Conservation (phyloP, 2,329 filamentous ascomycete genomes). For the Aspergillus fumigatus region DNA sequence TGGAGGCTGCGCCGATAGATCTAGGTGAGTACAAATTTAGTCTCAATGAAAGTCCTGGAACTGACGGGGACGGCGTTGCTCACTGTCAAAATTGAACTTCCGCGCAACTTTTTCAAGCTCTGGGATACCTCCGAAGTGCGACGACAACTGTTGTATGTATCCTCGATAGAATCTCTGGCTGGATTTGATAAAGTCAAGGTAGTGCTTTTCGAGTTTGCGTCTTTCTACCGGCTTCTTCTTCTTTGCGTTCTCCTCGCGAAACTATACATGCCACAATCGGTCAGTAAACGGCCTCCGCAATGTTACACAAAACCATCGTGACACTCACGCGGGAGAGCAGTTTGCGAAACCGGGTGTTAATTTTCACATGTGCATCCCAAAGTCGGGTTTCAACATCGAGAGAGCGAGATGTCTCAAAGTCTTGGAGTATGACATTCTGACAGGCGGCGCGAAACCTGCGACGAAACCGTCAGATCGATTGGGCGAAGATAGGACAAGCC, state of each 20-base stretch:
- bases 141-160: slow-evolving; percentile 73
- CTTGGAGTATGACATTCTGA: slow-evolving; percentile 66
- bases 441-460: slow-evolving; percentile 65
- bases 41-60: slow-evolving; percentile 6
- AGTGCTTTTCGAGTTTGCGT: slow-evolving; percentile 76
- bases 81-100: slow-evolving; percentile 47
- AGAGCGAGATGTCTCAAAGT: slow-evolving; percentile 48
- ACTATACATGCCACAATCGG: slow-evolving; percentile 28
- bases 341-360: slow-evolving; percentile 75
- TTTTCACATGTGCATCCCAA: slow-evolving; percentile 72
- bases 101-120: slow-evolving; percentile 56
- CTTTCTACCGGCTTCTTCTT: slow-evolving; percentile 57
- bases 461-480: slow-evolving; percentile 2
- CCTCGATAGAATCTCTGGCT: slow-evolving; percentile 85
- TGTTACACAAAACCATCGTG: slow-evolving; percentile 8
- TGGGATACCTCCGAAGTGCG: slow-evolving; percentile 52
- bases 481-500: background rate
- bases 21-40: slow-evolving; percentile 21
- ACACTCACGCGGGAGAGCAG: slow-evolving; percentile 53
- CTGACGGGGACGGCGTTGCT: slow-evolving; percentile 16
- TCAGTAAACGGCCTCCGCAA: background rate
- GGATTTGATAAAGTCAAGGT: slow-evolving; percentile 78
- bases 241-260: slow-evolving; percentile 47
- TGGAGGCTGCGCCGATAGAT: slow-evolving; percentile 42
- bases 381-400: slow-evolving; percentile 65